Conservation (phyloP, 1,139 yeast genomes). For the Ogataea hybrid region DNA sequence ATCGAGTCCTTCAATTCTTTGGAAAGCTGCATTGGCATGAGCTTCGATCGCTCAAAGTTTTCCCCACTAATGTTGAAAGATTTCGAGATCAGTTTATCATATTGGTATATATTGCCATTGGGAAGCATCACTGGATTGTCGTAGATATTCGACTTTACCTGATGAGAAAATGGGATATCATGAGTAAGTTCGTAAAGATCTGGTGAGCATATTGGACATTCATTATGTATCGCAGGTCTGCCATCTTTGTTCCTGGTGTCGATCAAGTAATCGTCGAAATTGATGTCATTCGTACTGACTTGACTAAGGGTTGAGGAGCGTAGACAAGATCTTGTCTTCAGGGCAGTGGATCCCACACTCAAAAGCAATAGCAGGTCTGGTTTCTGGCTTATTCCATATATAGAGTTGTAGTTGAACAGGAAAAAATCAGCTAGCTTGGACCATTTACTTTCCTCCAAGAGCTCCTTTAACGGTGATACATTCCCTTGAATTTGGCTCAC, state of each 20-base stretch:
- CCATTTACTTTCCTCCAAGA: constrained; percentile 66
- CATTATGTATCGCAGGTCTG: constrained; percentile 33
- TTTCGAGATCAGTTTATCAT: constrained; percentile 47
- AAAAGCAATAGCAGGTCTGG: constrained; percentile 66
- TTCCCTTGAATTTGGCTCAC: constrained; percentile 19
- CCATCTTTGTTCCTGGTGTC: not conserved
- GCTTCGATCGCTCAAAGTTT: not conserved
- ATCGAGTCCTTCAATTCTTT: too few relatives aligned
- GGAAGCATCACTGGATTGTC: constrained; percentile 80
- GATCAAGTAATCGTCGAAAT: constrained; percentile 18
- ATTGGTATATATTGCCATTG: constrained; percentile 76
- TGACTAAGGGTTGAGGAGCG: constrained; percentile 2
- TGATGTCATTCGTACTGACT: constrained; percentile 29
- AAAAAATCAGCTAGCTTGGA: constrained; percentile 58
- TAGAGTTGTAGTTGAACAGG: constrained; percentile 57
- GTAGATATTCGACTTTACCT: constrained; percentile 67
- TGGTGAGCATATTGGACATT: constrained; percentile 80
- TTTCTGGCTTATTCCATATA: constrained; percentile 69
- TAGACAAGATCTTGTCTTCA: constrained; percentile 60
- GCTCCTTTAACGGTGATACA: constrained; percentile 32
- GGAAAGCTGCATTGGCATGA: too few relatives aligned
- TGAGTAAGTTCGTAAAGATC: constrained; percentile 60
- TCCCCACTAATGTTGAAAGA: not conserved
- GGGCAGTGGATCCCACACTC: constrained; percentile 73
- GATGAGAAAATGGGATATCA: constrained; percentile 73